phyloP scores from a whole-genome alignment of 768 basidiomycete species.

The Harrya chromipes region DNA sequence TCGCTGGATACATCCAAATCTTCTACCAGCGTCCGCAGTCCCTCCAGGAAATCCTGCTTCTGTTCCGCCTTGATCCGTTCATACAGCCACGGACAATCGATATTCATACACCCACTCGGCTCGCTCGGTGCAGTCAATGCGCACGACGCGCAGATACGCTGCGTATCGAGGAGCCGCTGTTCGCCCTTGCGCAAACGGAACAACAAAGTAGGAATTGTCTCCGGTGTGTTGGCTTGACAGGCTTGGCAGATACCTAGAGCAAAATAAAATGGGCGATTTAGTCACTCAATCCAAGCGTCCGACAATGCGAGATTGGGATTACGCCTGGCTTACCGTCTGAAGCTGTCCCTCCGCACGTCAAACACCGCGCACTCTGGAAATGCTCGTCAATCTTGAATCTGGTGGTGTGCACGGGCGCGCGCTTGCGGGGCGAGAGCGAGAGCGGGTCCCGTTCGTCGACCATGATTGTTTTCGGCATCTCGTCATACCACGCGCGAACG shows the following conservation, averaged over 20 bases:
- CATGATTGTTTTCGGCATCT: conserved; percentile 68
- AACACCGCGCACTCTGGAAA: conserved; percentile 67
- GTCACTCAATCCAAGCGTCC: no score
- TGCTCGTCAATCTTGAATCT: conserved; percentile 67
- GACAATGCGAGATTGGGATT: neutral
- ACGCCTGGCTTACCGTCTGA: conserved; percentile 41
- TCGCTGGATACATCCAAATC: conserved; percentile 16
- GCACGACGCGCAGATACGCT: conserved; percentile 74
- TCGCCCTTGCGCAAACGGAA: conserved; percentile 55
- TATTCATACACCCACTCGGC: conserved; percentile 69
- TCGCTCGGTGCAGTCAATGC: conserved; percentile 53
- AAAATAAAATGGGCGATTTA: no score
- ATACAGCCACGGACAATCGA: conserved; percentile 86
- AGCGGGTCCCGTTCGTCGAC: conserved; percentile 35
- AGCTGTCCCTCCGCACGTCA: conserved; percentile 60
- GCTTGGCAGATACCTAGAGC: conserved; percentile 58
- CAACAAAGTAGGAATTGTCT: conserved; percentile 55
- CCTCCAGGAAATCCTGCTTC: conserved; percentile 31
- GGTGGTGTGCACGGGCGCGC: conserved; percentile 30
- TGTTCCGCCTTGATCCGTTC: conserved; percentile 59
- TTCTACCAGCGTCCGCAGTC: conserved; percentile 31
- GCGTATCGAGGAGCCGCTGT: conserved; percentile 50
- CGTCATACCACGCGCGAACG: conserved; percentile 80
- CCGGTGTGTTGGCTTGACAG: conserved; percentile 51
- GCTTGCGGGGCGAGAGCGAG: conserved; percentile 36